Evolutionary conservation across 805 yeast species (phyloP).

Genomic region (Maudiozyma saulgeensis): DNA sequence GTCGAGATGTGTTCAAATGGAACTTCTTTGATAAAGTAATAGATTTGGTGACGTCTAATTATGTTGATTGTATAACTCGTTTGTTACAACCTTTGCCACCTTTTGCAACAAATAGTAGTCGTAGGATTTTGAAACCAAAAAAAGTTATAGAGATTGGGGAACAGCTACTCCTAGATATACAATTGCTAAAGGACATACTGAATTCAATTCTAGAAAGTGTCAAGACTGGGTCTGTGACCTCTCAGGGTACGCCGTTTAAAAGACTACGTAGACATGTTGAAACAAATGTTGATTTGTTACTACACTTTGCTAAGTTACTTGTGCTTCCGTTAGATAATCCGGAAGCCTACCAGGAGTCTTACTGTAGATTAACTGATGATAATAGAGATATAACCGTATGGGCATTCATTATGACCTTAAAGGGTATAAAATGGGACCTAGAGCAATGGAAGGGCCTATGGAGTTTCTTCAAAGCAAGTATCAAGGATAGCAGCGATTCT

Average conservation of each 20-base stretch:
- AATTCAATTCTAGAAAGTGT: constrained; percentile 15
- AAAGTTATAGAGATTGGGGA: constrained; percentile 47
- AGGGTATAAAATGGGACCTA: constrained; percentile 26
- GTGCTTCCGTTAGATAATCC: constrained; percentile 34
- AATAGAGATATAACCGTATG: constrained; percentile 23
- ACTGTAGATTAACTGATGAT: constrained; percentile 21
- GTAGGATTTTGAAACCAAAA: constrained; percentile 13
- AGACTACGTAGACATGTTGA: constrained; percentile 23
- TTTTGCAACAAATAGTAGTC: constrained; percentile 27
- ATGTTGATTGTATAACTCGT: constrained; percentile 46
- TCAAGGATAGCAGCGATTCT: neutral
- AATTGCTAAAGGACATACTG: constrained; percentile 49
- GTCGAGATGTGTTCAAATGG: constrained; percentile 61
- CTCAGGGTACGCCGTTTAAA: constrained; percentile 15
- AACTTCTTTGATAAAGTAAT: constrained; percentile 68
- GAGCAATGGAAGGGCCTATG: constrained; percentile 24
- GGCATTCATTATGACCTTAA: constrained; percentile 23
- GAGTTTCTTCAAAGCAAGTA: constrained; percentile 12
- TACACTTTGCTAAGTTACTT: constrained; percentile 18
- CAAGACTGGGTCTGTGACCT: constrained; percentile 8
- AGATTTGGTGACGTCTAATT: constrained; percentile 50
- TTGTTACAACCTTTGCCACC: constrained; percentile 58
- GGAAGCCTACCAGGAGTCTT: constrained; percentile 33
- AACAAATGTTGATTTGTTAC: constrained; percentile 12
- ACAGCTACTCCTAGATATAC: constrained; percentile 68